Evolutionary conservation across 2,329 filamentous ascomycete species (phyloP).

Genomic region (Arachnopeziza araneosa): DNA sequence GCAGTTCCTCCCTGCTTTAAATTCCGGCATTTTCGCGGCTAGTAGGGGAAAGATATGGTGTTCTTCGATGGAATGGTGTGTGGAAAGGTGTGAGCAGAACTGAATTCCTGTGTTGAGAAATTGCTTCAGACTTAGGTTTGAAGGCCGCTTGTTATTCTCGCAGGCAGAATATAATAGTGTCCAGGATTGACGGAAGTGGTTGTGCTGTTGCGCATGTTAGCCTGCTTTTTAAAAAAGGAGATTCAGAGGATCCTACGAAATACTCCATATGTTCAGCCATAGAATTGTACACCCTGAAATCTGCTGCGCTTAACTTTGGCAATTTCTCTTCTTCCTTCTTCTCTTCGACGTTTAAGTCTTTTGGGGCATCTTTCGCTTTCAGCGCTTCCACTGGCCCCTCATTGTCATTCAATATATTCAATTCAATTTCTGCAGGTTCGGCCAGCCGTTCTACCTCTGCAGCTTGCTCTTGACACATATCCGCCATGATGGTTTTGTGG

Average conservation of each 20-base stretch:
- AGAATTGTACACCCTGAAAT: conserved; percentile 56
- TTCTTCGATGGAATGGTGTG: conserved; percentile 83
- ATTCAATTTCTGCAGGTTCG: conserved; percentile 48
- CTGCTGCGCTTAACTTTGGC: conserved; percentile 49
- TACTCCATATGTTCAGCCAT: conserved; percentile 59
- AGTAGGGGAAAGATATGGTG: conserved; percentile 73
- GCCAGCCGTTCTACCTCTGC: conserved; percentile 40
- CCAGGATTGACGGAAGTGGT: conserved; percentile 72
- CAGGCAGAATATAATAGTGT: conserved; percentile 64
- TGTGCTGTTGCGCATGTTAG: conserved; percentile 48
- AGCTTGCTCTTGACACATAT: conserved; percentile 8
- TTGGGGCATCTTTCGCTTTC: conserved; percentile 30
- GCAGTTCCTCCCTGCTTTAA: conserved; percentile 45
- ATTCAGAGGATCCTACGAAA: conserved; percentile 41
- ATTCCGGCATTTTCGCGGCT: conserved; percentile 73
- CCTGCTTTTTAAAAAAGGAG: neutral
- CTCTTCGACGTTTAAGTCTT: neutral
- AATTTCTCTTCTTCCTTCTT: conserved; percentile 28
- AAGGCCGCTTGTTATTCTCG: conserved; percentile 50
- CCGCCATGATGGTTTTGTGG: conserved; percentile 15
- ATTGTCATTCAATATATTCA: conserved; percentile 29
- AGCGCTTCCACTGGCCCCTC: conserved; percentile 42
- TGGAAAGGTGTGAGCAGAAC: conserved; percentile 64
- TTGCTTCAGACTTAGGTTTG: conserved; percentile 58
- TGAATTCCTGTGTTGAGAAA: conserved; percentile 64